Evolutionary conservation across 2,329 filamentous ascomycete genomes (phyloP).

Genomic region (Stromatinia cepivora): DNA sequence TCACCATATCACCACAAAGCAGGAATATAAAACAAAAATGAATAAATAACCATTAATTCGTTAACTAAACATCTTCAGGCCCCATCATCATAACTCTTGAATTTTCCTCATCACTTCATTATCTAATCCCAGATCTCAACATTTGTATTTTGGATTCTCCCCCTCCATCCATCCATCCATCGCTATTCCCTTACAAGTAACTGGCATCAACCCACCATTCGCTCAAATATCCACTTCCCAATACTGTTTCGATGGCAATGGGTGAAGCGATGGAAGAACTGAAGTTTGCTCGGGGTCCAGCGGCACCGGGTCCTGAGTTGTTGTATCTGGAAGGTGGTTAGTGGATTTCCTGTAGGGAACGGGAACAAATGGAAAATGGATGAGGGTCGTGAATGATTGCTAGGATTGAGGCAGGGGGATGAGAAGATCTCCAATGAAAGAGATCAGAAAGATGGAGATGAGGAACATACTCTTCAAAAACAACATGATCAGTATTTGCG

Average conservation of each 20-base stretch:
- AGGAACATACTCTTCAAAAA: not conserved
- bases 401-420: not conserved
- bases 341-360: not conserved
- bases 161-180: not conserved
- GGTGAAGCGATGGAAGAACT: slow-evolving; percentile 21
- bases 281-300: slow-evolving; percentile 28
- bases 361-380: not conserved
- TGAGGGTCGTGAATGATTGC: too few relatives aligned
- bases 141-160: not conserved
- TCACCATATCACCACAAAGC: not conserved
- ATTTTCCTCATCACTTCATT: not conserved
- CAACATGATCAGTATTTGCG: not conserved
- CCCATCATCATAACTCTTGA: not conserved
- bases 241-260: slow-evolving; percentile 23
- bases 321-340: not conserved
- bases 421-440: not conserved
- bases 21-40: not conserved
- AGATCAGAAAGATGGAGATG: not conserved
- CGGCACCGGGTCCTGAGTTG: slow-evolving; percentile 51
- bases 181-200: slow-evolving; percentile 1
- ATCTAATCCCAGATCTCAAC: not conserved
- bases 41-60: not conserved
- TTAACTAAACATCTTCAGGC: not conserved
- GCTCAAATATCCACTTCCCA: slow-evolving; percentile 25
- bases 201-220: slow-evolving; percentile 32